Base-by-base conservation (phyloP, 441 rosid genomes). In the Pelargonium australe region DNA sequence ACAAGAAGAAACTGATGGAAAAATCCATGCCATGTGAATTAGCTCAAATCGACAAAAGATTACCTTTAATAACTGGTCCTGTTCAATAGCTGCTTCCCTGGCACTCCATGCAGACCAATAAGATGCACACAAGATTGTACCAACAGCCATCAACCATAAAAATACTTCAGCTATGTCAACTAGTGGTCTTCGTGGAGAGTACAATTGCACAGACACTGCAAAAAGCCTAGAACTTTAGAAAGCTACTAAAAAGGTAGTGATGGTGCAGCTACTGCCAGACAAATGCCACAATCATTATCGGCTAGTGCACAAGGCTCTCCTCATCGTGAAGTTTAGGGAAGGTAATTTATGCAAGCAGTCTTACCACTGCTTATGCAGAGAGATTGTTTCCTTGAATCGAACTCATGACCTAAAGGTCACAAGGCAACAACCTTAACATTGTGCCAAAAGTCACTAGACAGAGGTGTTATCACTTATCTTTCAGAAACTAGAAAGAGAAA, bases 31-130 rank as follows among this genome's bases (percentile, higher is more conserved):
- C 45, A 67, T 20, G 58, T 70, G 12, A 70, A 31, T 31, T 6
- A 37, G 7, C 41, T 37, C 7, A 37, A 37, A 37, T 6, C 7
- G 63, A 20, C 53, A 63, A 44, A 63, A 51, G 53, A 63, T 53
- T 49, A 95, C 99, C 98, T 91, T 90, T 67, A 85, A 76, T 73
- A 90, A 80, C 80, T 87, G 87, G 78, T 90, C 98, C 37, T 87
- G 97, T 70, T 92, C 95, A 31, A 82, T 80, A 75, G 87, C 87
- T 74, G 92, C 89, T 82, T 90, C 98, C 76, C 89, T 86, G 67
- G 97, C 91, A 84, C 84, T 89, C 97, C 92, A 86, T 44, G 98
- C 99, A 72, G 98, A 90, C 98, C 99, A 95, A 79, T 84, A 92
- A 67, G 99, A 95, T 34, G 95, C 96, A 75, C 92, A 87, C 71